These are phyloP conservation scores for Pseudogymnoascus sp. DNA, from an alignment of 2,329 filamentous ascomycete genomes.

Conservation along the genomic window DNA sequence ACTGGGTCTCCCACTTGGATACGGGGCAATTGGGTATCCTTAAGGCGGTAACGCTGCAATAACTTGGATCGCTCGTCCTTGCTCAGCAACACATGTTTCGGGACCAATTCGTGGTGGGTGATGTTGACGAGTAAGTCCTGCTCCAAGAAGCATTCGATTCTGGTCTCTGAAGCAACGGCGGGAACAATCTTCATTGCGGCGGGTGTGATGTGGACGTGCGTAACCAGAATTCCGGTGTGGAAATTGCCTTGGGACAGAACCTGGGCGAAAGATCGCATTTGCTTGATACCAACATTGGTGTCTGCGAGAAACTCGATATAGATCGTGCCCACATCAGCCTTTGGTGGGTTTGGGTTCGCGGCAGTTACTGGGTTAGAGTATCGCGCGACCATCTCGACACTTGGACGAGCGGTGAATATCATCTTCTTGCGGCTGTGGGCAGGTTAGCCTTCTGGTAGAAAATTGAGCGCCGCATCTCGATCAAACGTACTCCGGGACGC, in stretches of 20 bases:
- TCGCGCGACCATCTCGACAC: conserved; percentile 73
- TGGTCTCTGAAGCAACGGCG: conserved; percentile 63
- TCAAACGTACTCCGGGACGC: conserved; percentile 61
- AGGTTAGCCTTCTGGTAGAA: conserved; percentile 12
- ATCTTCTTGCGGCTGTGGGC: conserved; percentile 65
- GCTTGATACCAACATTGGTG: conserved; percentile 75
- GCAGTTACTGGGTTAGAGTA: conserved; percentile 66
- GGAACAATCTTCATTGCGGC: conserved; percentile 82
- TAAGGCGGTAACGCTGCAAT: conserved; percentile 82
- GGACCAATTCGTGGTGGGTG: conserved; percentile 93
- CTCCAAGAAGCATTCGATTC: conserved; percentile 92
- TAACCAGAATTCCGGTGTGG: conserved; percentile 86
- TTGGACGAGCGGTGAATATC: conserved; percentile 80
- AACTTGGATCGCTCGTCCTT: conserved; percentile 81
- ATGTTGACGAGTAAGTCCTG: conserved; percentile 96
- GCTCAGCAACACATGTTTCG: conserved; percentile 83
- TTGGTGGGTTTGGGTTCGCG: conserved; percentile 57
- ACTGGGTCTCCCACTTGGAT: conserved; percentile 90
- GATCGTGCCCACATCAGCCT: conserved; percentile 73
- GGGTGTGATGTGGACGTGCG: conserved; percentile 70
- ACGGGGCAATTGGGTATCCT: conserved; percentile 92
- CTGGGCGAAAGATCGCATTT: conserved; percentile 83
- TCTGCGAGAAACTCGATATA: conserved; percentile 89
- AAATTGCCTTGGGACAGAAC: conserved; percentile 72
- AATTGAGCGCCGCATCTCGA: not conserved